Evolutionary conservation across 2,329 filamentous ascomycete species (phyloP).

Genomic region (Helminthosporium solani): DNA sequence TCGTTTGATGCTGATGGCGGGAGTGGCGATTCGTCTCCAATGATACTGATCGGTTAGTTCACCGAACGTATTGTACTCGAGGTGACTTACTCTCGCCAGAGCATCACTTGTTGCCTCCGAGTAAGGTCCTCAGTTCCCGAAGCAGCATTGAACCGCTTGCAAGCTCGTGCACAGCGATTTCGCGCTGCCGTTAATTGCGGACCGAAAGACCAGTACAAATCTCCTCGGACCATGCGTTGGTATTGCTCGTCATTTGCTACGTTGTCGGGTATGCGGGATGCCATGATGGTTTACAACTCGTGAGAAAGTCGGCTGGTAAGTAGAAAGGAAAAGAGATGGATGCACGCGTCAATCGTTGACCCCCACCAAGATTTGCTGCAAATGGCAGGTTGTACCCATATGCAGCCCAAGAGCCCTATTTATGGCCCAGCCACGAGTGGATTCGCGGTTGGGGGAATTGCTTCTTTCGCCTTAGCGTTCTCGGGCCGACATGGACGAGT

Average conservation of each 20-base stretch:
- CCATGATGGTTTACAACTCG: neutral
- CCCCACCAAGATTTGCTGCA: neutral
- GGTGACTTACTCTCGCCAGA: constrained; percentile 6
- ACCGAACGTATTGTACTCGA: neutral
- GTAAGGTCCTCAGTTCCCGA: neutral
- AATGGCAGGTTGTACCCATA: neutral
- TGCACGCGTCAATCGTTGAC: no score
- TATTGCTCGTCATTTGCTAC: neutral
- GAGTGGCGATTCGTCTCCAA: constrained; percentile 3
- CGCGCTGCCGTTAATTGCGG: constrained; percentile 4
- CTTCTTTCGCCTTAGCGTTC: neutral
- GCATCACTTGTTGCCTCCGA: constrained; percentile 2
- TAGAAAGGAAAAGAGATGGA: no score
- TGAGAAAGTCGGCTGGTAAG: neutral
- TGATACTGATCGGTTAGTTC: neutral
- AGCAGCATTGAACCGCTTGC: constrained; percentile 4
- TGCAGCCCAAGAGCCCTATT: no score
- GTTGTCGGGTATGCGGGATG: neutral
- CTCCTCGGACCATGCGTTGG: constrained; percentile 2
- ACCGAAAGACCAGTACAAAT: constrained; percentile 4
- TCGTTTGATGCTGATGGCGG: neutral
- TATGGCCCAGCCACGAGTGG: no score
- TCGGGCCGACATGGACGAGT: no score
- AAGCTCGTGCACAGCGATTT: constrained; percentile 2
- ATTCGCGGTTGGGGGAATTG: neutral